Percentiles rank a stretch among this genome's conserved stretches.
phyloP scores from a whole-genome alignment of 2,329 filamentous ascomycete genomes.

The Biscogniauxia sp. region DNA sequence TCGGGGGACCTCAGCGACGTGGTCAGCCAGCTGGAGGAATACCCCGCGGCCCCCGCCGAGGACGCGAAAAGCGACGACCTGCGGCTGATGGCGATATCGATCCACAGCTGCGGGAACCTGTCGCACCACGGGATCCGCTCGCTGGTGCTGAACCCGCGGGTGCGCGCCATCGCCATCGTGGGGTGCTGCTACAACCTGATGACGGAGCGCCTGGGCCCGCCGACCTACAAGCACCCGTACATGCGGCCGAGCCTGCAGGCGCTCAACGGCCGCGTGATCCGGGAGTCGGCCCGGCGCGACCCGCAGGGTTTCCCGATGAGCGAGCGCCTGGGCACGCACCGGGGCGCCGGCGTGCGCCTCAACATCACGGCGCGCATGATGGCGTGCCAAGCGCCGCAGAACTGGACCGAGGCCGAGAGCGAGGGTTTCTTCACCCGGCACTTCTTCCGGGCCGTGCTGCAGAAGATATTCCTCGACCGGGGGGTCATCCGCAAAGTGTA shows the following conservation, averaged over 20 bases:
- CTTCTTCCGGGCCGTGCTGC: conserved; percentile 86
- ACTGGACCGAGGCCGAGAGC: conserved; percentile 82
- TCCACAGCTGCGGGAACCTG: conserved; percentile 97
- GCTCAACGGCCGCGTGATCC: conserved; percentile 64
- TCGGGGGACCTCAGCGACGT: conserved; percentile 63
- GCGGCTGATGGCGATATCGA: conserved; percentile 81
- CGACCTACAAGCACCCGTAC: conserved; percentile 79
- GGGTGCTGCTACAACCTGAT: conserved; percentile 98
- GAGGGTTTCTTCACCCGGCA: conserved; percentile 88
- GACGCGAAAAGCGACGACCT: conserved; percentile 37
- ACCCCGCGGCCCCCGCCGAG: conserved; percentile 17
- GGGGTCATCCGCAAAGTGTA: conserved; percentile 67
- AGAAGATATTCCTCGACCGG: conserved; percentile 86
- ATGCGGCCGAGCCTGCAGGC: conserved; percentile 68
- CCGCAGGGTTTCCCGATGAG: conserved; percentile 95
- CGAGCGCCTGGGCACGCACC: conserved; percentile 59
- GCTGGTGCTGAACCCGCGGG: conserved; percentile 76
- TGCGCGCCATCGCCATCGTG: conserved; percentile 89
- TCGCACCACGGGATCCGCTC: conserved; percentile 91
- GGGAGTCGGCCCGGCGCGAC: conserved; percentile 72
- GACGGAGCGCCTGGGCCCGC: conserved; percentile 83
- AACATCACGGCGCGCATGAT: conserved; percentile 98
- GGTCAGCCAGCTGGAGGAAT: conserved; percentile 31
- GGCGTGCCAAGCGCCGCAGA: conserved; percentile 91
- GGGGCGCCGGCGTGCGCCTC: conserved; percentile 63